Conservation (phyloP, 805 yeast species). For the Ogataea kodamae region DNA sequence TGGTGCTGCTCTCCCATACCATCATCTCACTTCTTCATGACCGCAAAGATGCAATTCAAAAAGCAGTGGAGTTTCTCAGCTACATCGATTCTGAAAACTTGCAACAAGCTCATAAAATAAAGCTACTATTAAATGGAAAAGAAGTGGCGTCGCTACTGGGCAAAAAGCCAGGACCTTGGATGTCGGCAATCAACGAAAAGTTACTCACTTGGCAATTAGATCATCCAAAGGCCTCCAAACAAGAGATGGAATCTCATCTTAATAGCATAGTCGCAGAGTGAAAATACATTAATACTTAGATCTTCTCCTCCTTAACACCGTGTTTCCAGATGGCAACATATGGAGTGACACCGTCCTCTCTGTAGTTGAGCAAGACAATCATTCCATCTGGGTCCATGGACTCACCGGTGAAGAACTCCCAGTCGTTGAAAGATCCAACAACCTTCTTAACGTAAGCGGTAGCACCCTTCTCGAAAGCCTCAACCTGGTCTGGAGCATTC, state of each 20-base stretch:
- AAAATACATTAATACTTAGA: slow-evolving; percentile 47
- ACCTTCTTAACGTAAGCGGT: slow-evolving; percentile 94
- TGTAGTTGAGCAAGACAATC: slow-evolving; percentile 97
- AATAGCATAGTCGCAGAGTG: slow-evolving; percentile 6
- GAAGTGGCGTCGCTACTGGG: slow-evolving; percentile 48
- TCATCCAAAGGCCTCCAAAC: slow-evolving; percentile 52
- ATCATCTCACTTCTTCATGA: slow-evolving; percentile 23
- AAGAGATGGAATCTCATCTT: slow-evolving; percentile 51
- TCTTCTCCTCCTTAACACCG: slow-evolving; percentile 86
- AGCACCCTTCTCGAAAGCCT: slow-evolving; percentile 96
- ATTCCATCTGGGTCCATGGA: slow-evolving; percentile 99
- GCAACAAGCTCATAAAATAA: slow-evolving; percentile 43
- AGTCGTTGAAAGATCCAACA: slow-evolving; percentile 92
- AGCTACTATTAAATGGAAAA: slow-evolving; percentile 76
- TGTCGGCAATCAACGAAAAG: slow-evolving; percentile 52
- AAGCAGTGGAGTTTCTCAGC: slow-evolving; percentile 1
- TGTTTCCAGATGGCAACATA: slow-evolving; percentile 98
- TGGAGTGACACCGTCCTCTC: slow-evolving; percentile 99
- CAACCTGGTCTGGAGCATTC: slow-evolving; percentile 81
- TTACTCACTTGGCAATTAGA: slow-evolving; percentile 76
- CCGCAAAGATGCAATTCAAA: slow-evolving; percentile 31
- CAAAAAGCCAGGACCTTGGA: slow-evolving; percentile 85
- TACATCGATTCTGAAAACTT: slow-evolving; percentile 32
- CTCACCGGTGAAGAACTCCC: slow-evolving; percentile 99
- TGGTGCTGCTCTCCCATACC: slow-evolving; percentile 30